Percentiles rank a stretch among this genome's conserved stretches.
Conservation (phyloP, 192 early-diverging fungal species). For the Coemansia brasiliensis region DNA sequence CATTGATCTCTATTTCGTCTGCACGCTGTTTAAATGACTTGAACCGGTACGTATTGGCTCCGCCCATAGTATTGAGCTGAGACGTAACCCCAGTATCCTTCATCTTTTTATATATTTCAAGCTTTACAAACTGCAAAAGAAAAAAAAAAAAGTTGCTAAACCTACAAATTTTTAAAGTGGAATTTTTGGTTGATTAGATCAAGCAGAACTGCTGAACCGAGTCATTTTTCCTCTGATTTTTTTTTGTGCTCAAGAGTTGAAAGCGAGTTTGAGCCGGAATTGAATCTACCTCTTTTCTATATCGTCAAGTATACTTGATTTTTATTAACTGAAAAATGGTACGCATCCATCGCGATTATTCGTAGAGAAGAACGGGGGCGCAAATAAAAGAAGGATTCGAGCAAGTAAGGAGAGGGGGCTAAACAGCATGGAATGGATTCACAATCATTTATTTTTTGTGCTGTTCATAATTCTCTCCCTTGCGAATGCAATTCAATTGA, state of each 20-base stretch:
- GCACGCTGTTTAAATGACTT: slow-evolving; percentile 59
- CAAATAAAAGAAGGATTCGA: no score
- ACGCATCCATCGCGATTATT: slow-evolving; percentile 11
- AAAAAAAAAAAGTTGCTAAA: background rate
- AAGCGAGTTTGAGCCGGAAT: slow-evolving; percentile 2
- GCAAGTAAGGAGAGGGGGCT: no score
- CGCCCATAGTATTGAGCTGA: slow-evolving; percentile 49
- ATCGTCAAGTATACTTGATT: slow-evolving; percentile 4
- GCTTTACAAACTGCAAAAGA: background rate
- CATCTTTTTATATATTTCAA: slow-evolving; percentile 20
- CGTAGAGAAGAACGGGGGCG: no score
- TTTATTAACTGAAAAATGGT: slow-evolving; percentile 18
- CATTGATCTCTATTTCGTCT: slow-evolving; percentile 81
- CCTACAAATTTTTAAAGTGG: slow-evolving; percentile 14
- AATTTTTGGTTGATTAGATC: no score
- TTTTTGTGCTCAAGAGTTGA: background rate
- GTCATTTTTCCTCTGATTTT: slow-evolving; percentile 1
- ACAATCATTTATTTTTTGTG: no score
- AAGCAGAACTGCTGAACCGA: no score
- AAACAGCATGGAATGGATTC: no score
- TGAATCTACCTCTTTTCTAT: slow-evolving; percentile 15
- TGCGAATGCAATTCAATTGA: no score
- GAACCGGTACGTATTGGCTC: slow-evolving; percentile 44
- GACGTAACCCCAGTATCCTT: slow-evolving; percentile 33
- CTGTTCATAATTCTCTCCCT: no score